Conservation (phyloP, 164 flowering plant genomes). For the Dillenia turbinata region DNA sequence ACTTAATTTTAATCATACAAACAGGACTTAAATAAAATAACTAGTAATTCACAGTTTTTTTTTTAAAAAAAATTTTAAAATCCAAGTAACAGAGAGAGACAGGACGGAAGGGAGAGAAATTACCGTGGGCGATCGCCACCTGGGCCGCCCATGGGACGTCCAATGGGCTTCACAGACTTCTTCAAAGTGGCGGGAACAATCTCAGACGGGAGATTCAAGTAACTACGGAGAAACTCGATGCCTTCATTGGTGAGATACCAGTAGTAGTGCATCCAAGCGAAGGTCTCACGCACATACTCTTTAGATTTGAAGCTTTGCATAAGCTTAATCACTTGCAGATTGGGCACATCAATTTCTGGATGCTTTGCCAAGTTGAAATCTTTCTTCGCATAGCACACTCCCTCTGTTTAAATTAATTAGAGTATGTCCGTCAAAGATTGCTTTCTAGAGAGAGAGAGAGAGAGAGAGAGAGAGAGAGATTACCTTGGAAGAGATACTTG, state of each 20-base stretch:
- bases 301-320: slow-evolving; percentile 50
- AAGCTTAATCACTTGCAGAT: slow-evolving; percentile 46
- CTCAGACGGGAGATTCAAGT: slow-evolving; percentile 40
- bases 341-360: slow-evolving; percentile 48
- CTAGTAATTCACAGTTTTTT: too few relatives aligned
- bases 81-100: neutral
- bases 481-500: slow-evolving; percentile 40
- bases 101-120: neutral
- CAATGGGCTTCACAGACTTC: slow-evolving; percentile 37
- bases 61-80: too few relatives aligned
- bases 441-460: neutral
- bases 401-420: slow-evolving; percentile 20
- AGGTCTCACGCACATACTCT: slow-evolving; percentile 41
- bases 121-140: slow-evolving; percentile 41
- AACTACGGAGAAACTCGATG: slow-evolving; percentile 31
- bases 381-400: slow-evolving; percentile 44
- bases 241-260: slow-evolving; percentile 42
- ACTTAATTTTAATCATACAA: neutral
- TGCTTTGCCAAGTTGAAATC: slow-evolving; percentile 46
- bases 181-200: slow-evolving; percentile 52
- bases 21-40: neutral
- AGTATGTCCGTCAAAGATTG: too few relatives aligned
- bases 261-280: slow-evolving; percentile 43
- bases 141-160: slow-evolving; percentile 45
- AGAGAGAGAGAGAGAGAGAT: neutral